Percentiles rank a stretch among this genome's conserved stretches.
Evolutionary conservation across 176 grass and related monocot genomes (phyloP).

Genomic region (Rhynchospora tenuis): DNA sequence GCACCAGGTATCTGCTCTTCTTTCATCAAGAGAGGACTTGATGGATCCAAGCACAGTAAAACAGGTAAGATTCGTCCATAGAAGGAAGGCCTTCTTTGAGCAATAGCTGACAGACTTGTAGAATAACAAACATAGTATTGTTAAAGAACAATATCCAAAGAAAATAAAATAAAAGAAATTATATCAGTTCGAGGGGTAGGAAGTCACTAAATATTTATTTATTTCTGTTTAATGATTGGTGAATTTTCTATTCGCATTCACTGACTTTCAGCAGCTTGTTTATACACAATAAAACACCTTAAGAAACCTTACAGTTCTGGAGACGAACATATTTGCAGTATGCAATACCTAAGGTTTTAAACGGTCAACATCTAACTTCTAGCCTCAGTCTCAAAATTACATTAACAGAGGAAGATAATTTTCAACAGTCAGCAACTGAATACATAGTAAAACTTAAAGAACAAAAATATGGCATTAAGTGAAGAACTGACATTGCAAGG

Average conservation of each 20-base stretch:
- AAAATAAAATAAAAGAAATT: background rate
- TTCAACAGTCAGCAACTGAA: background rate
- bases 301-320: background rate
- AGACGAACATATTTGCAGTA: background rate
- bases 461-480: background rate
- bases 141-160: background rate
- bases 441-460: background rate
- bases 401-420: background rate
- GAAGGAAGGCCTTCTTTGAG: constrained; percentile 88
- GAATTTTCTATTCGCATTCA: background rate
- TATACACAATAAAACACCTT: background rate
- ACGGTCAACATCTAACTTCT: background rate
- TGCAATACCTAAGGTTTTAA: background rate
- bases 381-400: background rate
- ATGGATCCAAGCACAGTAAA: constrained; percentile 84
- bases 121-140: background rate
- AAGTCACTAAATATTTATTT: background rate
- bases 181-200: background rate
- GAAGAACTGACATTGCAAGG: constrained; percentile 2
- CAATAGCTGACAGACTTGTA: constrained; percentile 86
- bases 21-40: constrained; percentile 59
- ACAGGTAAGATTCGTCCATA: constrained; percentile 88
- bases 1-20: constrained; percentile 51
- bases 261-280: background rate
- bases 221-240: background rate